Conservation (phyloP, 768 basidiomycete genomes). For the Candolleomyces aberdarensis region DNA sequence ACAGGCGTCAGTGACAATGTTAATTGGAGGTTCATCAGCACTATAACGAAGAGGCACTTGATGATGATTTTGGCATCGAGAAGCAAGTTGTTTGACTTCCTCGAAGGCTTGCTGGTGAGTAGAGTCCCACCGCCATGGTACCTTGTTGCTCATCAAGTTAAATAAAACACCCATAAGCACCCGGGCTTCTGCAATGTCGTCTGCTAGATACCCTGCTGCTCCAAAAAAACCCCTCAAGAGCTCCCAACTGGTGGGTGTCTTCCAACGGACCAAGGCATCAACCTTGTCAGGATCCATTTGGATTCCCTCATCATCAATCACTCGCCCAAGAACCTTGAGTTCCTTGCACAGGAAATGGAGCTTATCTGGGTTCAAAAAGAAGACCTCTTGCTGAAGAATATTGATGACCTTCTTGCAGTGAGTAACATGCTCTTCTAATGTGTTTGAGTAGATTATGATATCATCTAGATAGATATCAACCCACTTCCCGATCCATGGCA, state of each 20-base stretch:
- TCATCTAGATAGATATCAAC: constrained; percentile 14
- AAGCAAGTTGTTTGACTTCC: constrained; percentile 22
- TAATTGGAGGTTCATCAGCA: constrained; percentile 15
- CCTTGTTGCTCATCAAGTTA: constrained; percentile 11
- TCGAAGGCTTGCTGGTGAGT: constrained; percentile 25
- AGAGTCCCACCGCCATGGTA: constrained; percentile 17
- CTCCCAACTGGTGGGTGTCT: constrained; percentile 17
- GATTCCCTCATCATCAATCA: constrained; percentile 31
- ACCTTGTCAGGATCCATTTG: constrained; percentile 37
- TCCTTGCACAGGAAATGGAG: constrained; percentile 11
- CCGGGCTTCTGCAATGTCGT: constrained; percentile 17
- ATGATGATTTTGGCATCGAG: constrained; percentile 12
- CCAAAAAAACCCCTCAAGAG: constrained; percentile 8
- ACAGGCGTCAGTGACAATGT: constrained; percentile 28
- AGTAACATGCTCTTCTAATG: constrained; percentile 26
- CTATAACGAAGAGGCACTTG: constrained; percentile 19
- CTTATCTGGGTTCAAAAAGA: constrained; percentile 21
- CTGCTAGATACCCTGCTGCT: constrained; percentile 14
- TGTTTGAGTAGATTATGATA: constrained; percentile 17
- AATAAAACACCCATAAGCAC: constrained; percentile 29
- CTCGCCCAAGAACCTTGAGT: constrained; percentile 30
- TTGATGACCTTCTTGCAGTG: constrained; percentile 20
- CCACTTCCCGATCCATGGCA: constrained; percentile 2
- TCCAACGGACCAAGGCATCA: constrained; percentile 20
- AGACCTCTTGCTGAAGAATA: constrained; percentile 16